These are phyloP conservation scores for Blastobotrys niveus DNA, from an alignment of 1,139 yeast genomes.

Conservation along the genomic window DNA sequence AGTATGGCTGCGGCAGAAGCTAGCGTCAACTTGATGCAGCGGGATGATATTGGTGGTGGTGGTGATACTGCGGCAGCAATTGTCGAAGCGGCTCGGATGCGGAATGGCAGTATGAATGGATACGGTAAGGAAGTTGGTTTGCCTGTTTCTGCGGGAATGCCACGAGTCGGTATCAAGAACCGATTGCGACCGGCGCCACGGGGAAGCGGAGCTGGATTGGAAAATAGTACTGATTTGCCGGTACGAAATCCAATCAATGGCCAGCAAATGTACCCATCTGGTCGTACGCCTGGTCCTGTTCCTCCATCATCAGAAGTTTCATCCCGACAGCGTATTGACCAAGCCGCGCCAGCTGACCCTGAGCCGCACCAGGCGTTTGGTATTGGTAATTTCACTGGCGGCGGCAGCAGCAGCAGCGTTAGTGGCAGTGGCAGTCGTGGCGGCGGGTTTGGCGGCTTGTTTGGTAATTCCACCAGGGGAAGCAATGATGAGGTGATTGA, in stretches of 20 bases:
- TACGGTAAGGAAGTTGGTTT: not conserved
- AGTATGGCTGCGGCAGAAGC: no score
- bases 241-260: conserved; percentile 2
- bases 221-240: not conserved
- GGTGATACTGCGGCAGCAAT: not conserved
- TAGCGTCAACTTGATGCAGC: no score
- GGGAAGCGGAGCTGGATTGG: not conserved
- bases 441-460: no score
- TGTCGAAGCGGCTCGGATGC: not conserved
- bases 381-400: not conserved
- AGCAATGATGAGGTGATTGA: no score
- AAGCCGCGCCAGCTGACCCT: no score
- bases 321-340: no score
- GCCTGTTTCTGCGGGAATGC: not conserved
- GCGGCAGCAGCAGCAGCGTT: not conserved
- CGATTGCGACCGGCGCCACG: not conserved
- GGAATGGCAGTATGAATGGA: not conserved
- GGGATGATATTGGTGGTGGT: no score
- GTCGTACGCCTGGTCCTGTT: no score
- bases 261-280: conserved; percentile 5
- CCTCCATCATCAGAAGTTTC: no score
- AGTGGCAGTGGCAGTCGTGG: no score
- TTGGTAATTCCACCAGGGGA: no score
- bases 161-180: not conserved
- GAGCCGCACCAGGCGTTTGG: no score